Conservation (phyloP, 1,284 basidiomycete species). For the Cystobasidium pallidum region DNA sequence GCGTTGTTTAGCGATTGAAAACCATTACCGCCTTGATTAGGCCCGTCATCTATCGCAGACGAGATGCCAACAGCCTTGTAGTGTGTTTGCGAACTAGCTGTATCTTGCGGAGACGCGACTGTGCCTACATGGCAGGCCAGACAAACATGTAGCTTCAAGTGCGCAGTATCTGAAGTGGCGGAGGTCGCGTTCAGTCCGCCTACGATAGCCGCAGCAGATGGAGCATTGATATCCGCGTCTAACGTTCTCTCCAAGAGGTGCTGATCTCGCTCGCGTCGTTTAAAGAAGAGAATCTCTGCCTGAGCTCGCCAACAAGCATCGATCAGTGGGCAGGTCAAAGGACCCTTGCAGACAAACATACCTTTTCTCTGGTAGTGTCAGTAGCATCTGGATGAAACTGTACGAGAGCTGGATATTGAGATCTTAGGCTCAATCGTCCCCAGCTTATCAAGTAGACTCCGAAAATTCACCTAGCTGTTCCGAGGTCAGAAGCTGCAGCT, state of each 20-base stretch:
- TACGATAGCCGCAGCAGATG: neutral
- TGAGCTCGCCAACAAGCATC: neutral
- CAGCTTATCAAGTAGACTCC: too few species aligned
- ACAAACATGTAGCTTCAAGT: too few species aligned
- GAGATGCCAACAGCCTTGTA: neutral
- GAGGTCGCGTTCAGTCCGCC: neutral
- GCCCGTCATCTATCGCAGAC: neutral
- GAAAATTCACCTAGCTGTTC: slow-evolving; percentile 28
- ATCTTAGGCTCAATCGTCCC: too few species aligned
- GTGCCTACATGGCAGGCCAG: too few species aligned
- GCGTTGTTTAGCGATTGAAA: neutral
- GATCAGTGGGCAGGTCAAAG: neutral
- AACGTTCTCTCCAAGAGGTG: neutral
- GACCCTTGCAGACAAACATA: neutral
- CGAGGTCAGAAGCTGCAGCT: slow-evolving; percentile 20
- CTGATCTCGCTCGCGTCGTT: slow-evolving; percentile 16
- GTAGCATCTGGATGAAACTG: slow-evolving; percentile 41
- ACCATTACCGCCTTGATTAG: neutral
- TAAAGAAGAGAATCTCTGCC: slow-evolving; percentile 40
- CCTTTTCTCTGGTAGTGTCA: slow-evolving; percentile 16
- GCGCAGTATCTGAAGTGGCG: neutral
- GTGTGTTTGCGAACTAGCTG: neutral
- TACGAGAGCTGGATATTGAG: slow-evolving; percentile 25
- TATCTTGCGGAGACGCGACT: too few species aligned
- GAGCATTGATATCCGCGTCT: neutral